Evolutionary conservation across 495 filamentous ascomycete genomes (phyloP), one percentile per base, ranked within the genome.

Genomic region (Hypoxylon fuscum): DNA sequence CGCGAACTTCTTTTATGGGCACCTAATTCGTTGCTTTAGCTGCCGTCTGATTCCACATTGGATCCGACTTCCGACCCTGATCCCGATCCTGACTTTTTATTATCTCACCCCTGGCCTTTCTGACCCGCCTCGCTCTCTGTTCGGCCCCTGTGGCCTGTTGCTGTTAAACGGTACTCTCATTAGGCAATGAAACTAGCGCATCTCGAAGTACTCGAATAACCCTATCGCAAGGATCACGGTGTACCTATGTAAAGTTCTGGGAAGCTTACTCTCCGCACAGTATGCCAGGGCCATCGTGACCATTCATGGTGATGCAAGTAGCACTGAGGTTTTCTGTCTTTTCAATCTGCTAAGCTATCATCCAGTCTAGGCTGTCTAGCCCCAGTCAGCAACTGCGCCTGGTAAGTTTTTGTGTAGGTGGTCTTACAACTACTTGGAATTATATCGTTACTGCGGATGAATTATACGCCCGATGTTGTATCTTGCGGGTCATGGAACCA

Each of bases 51-150:
- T 23, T 40, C 41, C 43, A 40, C 20, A 31, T 21, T 48, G 37
- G 48, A 53, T 9, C 9, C 38, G 23, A 38, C 25, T 6, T 15
- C 57, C 57, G 57, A 61, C 12, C 29, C 57, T 43, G 57, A 48
- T n/a, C 31, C 58, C 50, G 50, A 49, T 5, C 37, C 42, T 15
- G 32, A 37, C 31, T 2, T 34, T 34, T 34, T 11, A 34, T 34
- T 11, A 12, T n/a, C n/a, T n/a, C n/a, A n/a, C n/a, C n/a, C n/a
- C n/a, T n/a, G n/a, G n/a, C n/a, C n/a, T n/a, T n/a, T n/a, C n/a
- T n/a, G n/a, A n/a, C n/a, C n/a, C n/a, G n/a, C n/a, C n/a, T n/a
- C n/a, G n/a, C n/a, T n/a, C n/a, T n/a, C n/a, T n/a, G n/a, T n/a
- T n/a, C n/a, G n/a, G n/a, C n/a, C n/a, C n/a, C n/a, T n/a, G n/a